Evolutionary conservation across 768 basidiomycete genomes (phyloP).

Genomic region (Exsudoporus frostii): DNA sequence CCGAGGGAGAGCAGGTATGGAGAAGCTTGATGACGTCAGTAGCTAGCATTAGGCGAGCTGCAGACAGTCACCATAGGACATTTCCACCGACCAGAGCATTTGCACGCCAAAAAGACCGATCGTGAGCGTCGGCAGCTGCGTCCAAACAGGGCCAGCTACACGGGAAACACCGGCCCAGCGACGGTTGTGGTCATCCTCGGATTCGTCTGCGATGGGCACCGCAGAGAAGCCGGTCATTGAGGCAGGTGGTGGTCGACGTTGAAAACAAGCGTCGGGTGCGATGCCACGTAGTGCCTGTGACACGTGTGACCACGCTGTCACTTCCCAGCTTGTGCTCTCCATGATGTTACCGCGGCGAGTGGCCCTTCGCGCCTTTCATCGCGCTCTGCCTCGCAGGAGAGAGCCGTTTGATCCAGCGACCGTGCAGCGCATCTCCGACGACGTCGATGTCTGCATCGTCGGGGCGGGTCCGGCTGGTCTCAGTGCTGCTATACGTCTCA

Average conservation of each 20-base stretch:
- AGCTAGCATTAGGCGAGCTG: neutral
- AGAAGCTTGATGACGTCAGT: conserved; percentile 44
- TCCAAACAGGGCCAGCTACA: conserved; percentile 66
- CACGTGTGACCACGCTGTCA: neutral
- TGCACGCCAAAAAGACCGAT: conserved; percentile 81
- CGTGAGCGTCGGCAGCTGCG: conserved; percentile 67
- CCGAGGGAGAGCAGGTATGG: conserved; percentile 91
- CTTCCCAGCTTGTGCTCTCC: too few species aligned
- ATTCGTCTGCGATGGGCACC: conserved; percentile 44
- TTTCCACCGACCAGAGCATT: conserved; percentile 91
- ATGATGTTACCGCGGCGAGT: neutral
- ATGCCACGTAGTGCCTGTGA: too few species aligned
- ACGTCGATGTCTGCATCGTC: conserved; percentile 96
- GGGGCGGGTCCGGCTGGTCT: conserved; percentile 95
- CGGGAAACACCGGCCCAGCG: conserved; percentile 53
- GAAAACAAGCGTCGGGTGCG: too few species aligned
- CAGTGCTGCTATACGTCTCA: conserved; percentile 91
- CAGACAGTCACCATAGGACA: conserved; percentile 69
- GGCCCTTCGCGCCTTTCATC: conserved; percentile 17
- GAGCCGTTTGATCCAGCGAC: conserved; percentile 49
- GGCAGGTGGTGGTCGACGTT: too few species aligned
- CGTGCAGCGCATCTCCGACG: conserved; percentile 84
- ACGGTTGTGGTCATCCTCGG: conserved; percentile 33
- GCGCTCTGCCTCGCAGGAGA: conserved; percentile 15
- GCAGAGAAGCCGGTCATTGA: conserved; percentile 52